These are phyloP conservation scores for Dalbergia oliveri DNA, from an alignment of 306 rosid species.

Conservation along the genomic window DNA sequence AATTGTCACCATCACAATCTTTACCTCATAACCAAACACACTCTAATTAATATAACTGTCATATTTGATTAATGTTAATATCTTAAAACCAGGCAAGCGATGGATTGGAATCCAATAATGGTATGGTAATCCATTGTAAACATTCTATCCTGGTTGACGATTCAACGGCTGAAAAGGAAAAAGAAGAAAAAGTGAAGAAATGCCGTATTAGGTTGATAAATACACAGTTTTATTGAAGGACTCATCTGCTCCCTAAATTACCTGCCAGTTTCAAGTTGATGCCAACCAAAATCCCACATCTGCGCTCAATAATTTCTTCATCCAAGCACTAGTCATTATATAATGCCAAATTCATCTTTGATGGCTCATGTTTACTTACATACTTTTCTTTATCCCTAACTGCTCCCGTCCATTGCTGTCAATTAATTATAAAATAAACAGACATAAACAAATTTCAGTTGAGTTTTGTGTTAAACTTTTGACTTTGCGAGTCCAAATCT, in stretches of 20 bases:
- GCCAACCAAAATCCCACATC: constrained; percentile 47
- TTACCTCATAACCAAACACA: too few species aligned
- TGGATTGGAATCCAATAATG: not conserved
- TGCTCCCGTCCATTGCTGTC: constrained; percentile 44
- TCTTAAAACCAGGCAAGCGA: not conserved
- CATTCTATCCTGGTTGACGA: not conserved
- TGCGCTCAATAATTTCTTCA: constrained; percentile 31
- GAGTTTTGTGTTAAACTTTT: constrained; percentile 49
- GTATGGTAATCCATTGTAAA: not conserved
- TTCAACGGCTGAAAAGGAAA: not conserved
- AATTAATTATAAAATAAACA: constrained; percentile 42
- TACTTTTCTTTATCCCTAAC: constrained; percentile 42
- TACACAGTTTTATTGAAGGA: not conserved
- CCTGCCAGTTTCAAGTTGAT: constrained; percentile 26
- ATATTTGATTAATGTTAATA: not conserved
- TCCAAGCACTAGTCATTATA: constrained; percentile 39
- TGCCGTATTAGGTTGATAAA: constrained; percentile 6
- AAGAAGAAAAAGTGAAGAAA: not conserved
- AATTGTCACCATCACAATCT: too few species aligned
- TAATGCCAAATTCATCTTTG: constrained; percentile 41
- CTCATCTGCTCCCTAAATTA: not conserved
- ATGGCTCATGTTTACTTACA: constrained; percentile 36
- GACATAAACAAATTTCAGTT: constrained; percentile 35
- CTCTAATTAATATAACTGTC: not conserved
- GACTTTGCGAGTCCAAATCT: constrained; percentile 41